A percentile compares a stretch with the other conserved stretches of the same genome.
phyloP scores from a whole-genome alignment of 345 rosid species.

The Schrenkiella parvula region DNA sequence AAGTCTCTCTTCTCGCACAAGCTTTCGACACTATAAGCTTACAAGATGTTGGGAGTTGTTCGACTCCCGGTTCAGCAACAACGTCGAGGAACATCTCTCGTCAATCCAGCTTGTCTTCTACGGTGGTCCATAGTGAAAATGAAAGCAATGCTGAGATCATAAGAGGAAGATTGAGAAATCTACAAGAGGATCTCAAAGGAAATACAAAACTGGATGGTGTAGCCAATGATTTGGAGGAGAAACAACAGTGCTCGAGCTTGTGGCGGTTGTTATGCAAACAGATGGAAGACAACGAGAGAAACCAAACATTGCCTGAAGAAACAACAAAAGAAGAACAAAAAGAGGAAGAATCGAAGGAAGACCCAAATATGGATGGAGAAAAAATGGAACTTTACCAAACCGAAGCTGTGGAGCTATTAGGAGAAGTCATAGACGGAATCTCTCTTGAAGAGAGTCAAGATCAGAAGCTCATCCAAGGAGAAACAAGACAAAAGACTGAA shows the following conservation, averaged over 20 bases:
- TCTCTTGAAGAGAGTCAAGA: slow-evolving; percentile 54
- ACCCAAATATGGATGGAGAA: slow-evolving; percentile 24
- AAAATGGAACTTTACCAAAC: slow-evolving; percentile 40
- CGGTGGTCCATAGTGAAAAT: slow-evolving; percentile 13
- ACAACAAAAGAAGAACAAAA: slow-evolving; percentile 23
- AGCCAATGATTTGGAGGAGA: slow-evolving; percentile 40
- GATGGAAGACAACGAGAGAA: slow-evolving; percentile 55
- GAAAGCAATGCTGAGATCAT: slow-evolving; percentile 28
- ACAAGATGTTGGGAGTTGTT: slow-evolving; percentile 35
- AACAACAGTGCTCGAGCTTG: slow-evolving; percentile 52
- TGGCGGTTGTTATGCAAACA: slow-evolving; percentile 76
- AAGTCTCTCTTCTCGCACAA: slow-evolving; percentile 86
- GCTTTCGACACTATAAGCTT: slow-evolving; percentile 76
- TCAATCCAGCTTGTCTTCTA: slow-evolving; percentile 30
- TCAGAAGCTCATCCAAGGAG: slow-evolving; percentile 21
- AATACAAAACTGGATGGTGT: slow-evolving; percentile 31
- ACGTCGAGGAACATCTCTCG: slow-evolving; percentile 39
- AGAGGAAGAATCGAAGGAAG: slow-evolving; percentile 22
- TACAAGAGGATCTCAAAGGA: slow-evolving; percentile 32
- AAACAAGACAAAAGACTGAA: slow-evolving; percentile 14
- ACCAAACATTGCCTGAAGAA: slow-evolving; percentile 31
- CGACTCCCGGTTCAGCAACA: slow-evolving; percentile 29
- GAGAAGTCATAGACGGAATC: slow-evolving; percentile 84
- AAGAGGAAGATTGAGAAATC: slow-evolving; percentile 22
- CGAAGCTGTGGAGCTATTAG: slow-evolving; percentile 78